A percentile compares a stretch with the other conserved stretches of the same genome.
phyloP scores from a whole-genome alignment of 108 stramenopile genomes.

The Fragilaria crotonensis region DNA sequence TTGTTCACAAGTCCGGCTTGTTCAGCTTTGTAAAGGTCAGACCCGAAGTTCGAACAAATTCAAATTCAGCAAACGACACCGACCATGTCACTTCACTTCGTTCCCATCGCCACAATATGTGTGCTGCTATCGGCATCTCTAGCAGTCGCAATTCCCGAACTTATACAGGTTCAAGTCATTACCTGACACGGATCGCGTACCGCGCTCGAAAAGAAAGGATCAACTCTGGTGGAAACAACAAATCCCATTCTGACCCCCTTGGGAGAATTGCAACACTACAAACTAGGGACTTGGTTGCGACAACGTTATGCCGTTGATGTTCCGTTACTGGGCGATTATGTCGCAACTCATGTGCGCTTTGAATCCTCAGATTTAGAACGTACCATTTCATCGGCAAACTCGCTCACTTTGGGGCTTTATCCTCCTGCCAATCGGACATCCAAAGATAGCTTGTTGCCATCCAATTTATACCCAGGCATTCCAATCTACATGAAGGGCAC shows the following conservation, averaged over 20 bases:
- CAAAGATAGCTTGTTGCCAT: not conserved
- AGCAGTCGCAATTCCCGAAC: conserved; percentile 4
- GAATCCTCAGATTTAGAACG: conserved; percentile 32
- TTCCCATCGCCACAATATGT: too few relatives aligned
- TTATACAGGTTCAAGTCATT: conserved; percentile 36
- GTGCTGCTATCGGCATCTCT: too few relatives aligned
- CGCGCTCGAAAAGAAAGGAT: conserved; percentile 16
- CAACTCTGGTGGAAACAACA: conserved; percentile 11
- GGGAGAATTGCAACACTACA: conserved; percentile 31
- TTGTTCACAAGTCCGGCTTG: too few relatives aligned
- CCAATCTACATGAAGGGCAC: conserved; percentile 20
- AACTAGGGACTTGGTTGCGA: conserved; percentile 28
- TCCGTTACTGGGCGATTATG: conserved; percentile 4
- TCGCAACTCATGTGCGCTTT: conserved; percentile 13
- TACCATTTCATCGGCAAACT: conserved; percentile 35
- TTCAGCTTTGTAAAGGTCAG: too few relatives aligned
- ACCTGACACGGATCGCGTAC: conserved; percentile 39
- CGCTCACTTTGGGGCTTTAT: conserved; percentile 30
- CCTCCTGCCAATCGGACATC: not conserved
- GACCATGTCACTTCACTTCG: too few relatives aligned
- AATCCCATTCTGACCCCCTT: conserved; percentile 15
- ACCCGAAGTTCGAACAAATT: too few relatives aligned
- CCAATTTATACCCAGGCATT: conserved; percentile 8
- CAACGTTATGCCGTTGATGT: conserved; percentile 7
- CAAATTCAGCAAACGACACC: too few relatives aligned